Evolutionary conservation across 116 monocot genomes (phyloP), one percentile per base, ranked within the genome.

Genomic region (Trichopus zeylanicus): DNA sequence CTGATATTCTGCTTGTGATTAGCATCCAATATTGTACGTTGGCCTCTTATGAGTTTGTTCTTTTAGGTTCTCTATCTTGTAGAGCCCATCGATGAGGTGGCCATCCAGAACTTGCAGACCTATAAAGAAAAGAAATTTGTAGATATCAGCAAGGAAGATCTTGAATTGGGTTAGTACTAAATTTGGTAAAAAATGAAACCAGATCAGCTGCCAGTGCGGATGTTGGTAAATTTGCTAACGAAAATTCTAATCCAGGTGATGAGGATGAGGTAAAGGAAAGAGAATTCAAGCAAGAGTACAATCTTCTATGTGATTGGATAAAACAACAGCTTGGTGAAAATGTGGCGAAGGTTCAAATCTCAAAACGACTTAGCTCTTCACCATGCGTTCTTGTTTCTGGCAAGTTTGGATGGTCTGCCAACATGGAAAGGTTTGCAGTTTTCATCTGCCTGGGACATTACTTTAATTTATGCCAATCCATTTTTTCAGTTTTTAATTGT

Each of bases 391-490:
- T 97, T 51, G 95, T 97, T 61, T 97, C 95, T 59, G 95, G 95
- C 31, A 97, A 97, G 48, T 90, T 90, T 70, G 90, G 95, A n/a
- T 97, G 94, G 94, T 95, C 94, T 22, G 89, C 94, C 9, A 95
- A 95, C 64, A 95, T 95, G 94, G 94, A 95, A 78, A 83, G 94
- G 94, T n/a, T n/a, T n/a, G n/a, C n/a, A n/a, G n/a, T n/a, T n/a
- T n/a, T n/a, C n/a, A n/a, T n/a, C n/a, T n/a, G n/a, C n/a, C n/a
- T n/a, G n/a, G n/a, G n/a, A n/a, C n/a, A n/a, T n/a, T n/a, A n/a
- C n/a, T n/a, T n/a, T n/a, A n/a, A n/a, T n/a, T n/a, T n/a, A n/a
- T n/a, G n/a, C n/a, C n/a, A n/a, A n/a, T n/a, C n/a, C n/a, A n/a
- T n/a, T n/a, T n/a, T n/a, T n/a, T n/a, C n/a, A n/a, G n/a, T n/a